Base-by-base conservation (phyloP, 1,139 yeast species). In the Hyphopichia khmerensis region DNA sequence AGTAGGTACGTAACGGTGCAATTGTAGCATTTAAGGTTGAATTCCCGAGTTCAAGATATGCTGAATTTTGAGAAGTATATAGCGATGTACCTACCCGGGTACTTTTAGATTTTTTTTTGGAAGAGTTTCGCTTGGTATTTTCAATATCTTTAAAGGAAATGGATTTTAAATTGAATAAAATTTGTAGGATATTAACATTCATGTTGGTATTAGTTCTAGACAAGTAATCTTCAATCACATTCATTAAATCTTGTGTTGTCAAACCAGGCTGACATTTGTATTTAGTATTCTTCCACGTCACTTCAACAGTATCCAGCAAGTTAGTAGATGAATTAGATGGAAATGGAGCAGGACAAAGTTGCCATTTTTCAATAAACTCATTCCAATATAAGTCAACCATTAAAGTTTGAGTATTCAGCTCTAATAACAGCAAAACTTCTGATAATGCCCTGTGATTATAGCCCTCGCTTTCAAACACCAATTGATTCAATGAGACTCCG, bases 301-400 rank as follows among this genome's bases (percentile, higher is more conserved):
- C 47, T 2, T 53, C 40, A 1, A 40, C 45, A 2, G 45, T 37
- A 4, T 43, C 35, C 36, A 45, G 47, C 7, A 48, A 16, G 27
- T 50, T 43, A 6, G 36, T 39, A 4, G 72, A 65, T 30, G 48
- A 51, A 48, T 67, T 73, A 19, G 49, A 44, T 11, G 67, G 68
- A 42, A 57, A 60, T 2, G 75, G 75, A 1, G 69, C 74, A 0
- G 93, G 93, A 55, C 95, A 87, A n/a, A 87, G 56, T 52, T 84
- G 87, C 83, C 95, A 84, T 44, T 62, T 65, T 35, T 57, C 50
- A 8, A 68, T 64, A 26, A 61, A 60, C 43, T 77, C 77, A 56
- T 82, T 82, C 79, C 85, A 84, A 60, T 83, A 87, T 15, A 87
- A 52, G 56, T 89, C 95, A 11, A 89, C 43, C 45, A 75, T 65